A percentile compares a stretch with the other conserved stretches of the same genome.
These are phyloP conservation scores for Paecilomyces formosus DNA, from an alignment of 2,329 filamentous ascomycete species.

Conservation along the genomic window DNA sequence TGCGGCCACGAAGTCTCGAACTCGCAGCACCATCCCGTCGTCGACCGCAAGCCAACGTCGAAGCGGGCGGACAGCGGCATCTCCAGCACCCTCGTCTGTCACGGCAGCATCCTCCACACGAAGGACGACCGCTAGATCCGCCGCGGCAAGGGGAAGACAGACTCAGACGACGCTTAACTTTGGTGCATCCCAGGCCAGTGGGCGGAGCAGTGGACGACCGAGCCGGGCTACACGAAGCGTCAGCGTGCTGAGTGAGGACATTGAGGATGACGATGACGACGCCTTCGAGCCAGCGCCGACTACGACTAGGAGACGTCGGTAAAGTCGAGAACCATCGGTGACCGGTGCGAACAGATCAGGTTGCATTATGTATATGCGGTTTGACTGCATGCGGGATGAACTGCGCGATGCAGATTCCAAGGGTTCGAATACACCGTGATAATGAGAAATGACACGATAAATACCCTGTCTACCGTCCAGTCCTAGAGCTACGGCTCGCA, in stretches of 20 bases:
- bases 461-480: neutral
- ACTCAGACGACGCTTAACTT: conserved; percentile 38
- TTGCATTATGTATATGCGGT: neutral
- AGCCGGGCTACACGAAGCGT: conserved; percentile 23
- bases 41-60: conserved; percentile 16
- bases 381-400: neutral
- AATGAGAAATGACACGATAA: neutral
- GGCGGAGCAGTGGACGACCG: conserved; percentile 16
- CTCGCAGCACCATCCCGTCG: conserved; percentile 15
- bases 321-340: conserved; percentile 13
- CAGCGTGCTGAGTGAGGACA: conserved; percentile 33
- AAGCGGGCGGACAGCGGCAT: conserved; percentile 18
- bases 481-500: neutral
- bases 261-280: conserved; percentile 36
- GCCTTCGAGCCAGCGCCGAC: conserved; percentile 37
- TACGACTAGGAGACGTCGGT: conserved; percentile 12
- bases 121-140: conserved; percentile 13
- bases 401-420: neutral
- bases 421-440: neutral
- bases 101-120: conserved; percentile 21
- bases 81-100: conserved; percentile 25
- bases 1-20: conserved; percentile 9
- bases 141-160: conserved; percentile 15
- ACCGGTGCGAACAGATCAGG: neutral
- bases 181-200: conserved; percentile 28